Percentiles rank a stretch among this genome's conserved stretches.
phyloP scores from a whole-genome alignment of 192 early-diverging fungal species.

The Coemansia sp. region DNA sequence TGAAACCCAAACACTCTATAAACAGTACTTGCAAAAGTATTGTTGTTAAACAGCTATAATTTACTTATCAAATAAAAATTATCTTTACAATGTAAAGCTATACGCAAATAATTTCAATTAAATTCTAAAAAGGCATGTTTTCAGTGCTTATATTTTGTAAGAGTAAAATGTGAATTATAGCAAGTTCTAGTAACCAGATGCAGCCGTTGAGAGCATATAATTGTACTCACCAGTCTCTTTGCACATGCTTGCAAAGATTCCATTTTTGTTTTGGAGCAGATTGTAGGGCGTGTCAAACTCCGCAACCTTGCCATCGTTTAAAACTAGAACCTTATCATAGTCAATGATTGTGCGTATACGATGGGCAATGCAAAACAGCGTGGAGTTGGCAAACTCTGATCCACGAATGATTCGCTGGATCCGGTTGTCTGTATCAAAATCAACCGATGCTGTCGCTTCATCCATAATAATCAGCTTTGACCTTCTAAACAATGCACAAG shows the following conservation, averaged over 20 bases:
- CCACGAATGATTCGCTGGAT: conserved; percentile 86
- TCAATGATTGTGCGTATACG: conserved; percentile 79
- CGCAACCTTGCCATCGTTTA: conserved; percentile 71
- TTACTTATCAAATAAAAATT: too few relatives aligned
- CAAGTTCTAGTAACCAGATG: too few relatives aligned
- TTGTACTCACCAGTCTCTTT: conserved; percentile 75
- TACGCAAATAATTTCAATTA: too few relatives aligned
- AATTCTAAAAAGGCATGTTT: too few relatives aligned
- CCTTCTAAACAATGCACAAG: conserved; percentile 71
- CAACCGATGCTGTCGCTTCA: conserved; percentile 87
- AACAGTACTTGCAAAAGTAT: too few relatives aligned
- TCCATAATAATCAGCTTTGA: conserved; percentile 75
- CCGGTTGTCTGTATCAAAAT: conserved; percentile 79
- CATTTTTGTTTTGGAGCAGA: conserved; percentile 61
- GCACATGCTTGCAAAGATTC: conserved; percentile 78
- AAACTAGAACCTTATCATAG: conserved; percentile 82
- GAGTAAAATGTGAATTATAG: too few relatives aligned
- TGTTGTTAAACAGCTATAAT: too few relatives aligned
- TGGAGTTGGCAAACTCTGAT: conserved; percentile 68
- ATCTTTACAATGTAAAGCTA: too few relatives aligned
- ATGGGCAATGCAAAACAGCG: conserved; percentile 89
- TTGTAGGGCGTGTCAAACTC: conserved; percentile 81
- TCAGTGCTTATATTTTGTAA: too few relatives aligned
- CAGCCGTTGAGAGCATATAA: conserved; percentile 58
- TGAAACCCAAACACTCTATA: too few relatives aligned